Percentiles rank a stretch among this genome's conserved stretches.
phyloP scores from a whole-genome alignment of 2,329 filamentous ascomycete species.

The Blumeriella jaapii region DNA sequence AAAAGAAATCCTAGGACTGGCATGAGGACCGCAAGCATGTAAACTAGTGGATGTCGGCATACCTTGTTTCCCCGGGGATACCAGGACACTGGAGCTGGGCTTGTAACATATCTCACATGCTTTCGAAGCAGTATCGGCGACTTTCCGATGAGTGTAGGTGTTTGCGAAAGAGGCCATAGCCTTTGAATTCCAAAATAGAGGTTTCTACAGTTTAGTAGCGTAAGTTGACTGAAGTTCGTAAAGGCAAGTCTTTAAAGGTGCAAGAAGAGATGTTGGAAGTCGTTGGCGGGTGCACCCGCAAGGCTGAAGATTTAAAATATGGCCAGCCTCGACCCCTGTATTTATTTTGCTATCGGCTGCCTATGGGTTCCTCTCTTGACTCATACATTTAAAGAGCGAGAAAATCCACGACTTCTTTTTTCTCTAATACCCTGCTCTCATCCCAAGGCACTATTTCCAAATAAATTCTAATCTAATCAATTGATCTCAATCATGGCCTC shows the following conservation, averaged over 20 bases:
- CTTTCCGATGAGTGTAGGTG: slow-evolving; percentile 72
- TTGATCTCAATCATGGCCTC: slow-evolving; percentile 15
- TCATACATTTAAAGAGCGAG: too few species aligned
- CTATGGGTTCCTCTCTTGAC: background rate
- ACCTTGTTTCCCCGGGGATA: slow-evolving; percentile 87
- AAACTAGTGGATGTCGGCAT: slow-evolving; percentile 1
- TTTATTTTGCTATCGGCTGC: background rate
- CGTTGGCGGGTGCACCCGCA: slow-evolving; percentile 2
- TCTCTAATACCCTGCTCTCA: too few species aligned
- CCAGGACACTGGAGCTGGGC: slow-evolving; percentile 73
- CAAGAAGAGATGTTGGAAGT: slow-evolving; percentile 4
- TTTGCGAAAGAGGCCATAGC: slow-evolving; percentile 49
- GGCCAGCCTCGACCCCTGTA: background rate
- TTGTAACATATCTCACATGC: slow-evolving; percentile 89
- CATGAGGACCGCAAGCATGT: background rate
- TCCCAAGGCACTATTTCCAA: background rate
- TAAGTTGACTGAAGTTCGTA: too few species aligned
- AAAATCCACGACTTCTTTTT: too few species aligned
- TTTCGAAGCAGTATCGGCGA: slow-evolving; percentile 73
- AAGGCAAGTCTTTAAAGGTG: too few species aligned
- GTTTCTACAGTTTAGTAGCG: too few species aligned
- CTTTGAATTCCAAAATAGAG: background rate
- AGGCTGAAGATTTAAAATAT: slow-evolving; percentile 2
- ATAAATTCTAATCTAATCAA: slow-evolving; percentile 6
- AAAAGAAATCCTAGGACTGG: slow-evolving; percentile 67